Base-by-base conservation (phyloP, 1,139 yeast species). In the Scheffersomyces lignicola region DNA sequence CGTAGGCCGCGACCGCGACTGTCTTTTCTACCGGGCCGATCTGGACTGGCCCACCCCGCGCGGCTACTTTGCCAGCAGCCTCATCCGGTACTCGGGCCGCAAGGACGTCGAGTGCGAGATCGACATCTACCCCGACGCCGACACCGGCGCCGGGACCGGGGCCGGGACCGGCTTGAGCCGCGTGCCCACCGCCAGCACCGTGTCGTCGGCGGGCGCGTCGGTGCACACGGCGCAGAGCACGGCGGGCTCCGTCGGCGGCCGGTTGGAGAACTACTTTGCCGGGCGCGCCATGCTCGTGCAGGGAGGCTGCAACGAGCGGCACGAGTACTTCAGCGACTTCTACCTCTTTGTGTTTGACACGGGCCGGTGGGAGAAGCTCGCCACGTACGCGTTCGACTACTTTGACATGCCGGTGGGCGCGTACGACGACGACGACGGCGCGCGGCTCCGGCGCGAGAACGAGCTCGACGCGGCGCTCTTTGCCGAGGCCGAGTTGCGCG, bases 401-500 rank as follows among this genome's bases (percentile, higher is more conserved):
- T 70, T 53, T 40, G 49, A 62, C 18, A 39, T 37, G 10, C 59
- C 54, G 2, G 40, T 49, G 8, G 40, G 49, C 25, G 63, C 70
- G 4, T 47, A 35, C 24, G 65, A 56, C 24, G 72, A 65, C 42
- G 62, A 61, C 31, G 57, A 57, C 38, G 36, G 48, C 5, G 43
- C 52, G 1, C 34, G 36, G 5, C 46, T 58, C 9, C 38, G 49
- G 4, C 45, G 50, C 24, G 64, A 60, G 3, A 51, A 51, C 5
- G 61, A 56, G 36, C 52, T 58, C 4, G 46, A 42, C 3, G 37
- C 53, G 6, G 65, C 74, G 2, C 42, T 51, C 11, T 48, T 67
- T 10, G 49, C 60, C 10, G 73, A 66, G 32, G 76, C 76, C 6
- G 76, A 70, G 44, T 51, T 69, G 23, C 48, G 75, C 17, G 53